A percentile compares a stretch with the other conserved stretches of the same genome.
Conservation (phyloP, 108 stramenopile genomes). For the Skeletonema menzelii region DNA sequence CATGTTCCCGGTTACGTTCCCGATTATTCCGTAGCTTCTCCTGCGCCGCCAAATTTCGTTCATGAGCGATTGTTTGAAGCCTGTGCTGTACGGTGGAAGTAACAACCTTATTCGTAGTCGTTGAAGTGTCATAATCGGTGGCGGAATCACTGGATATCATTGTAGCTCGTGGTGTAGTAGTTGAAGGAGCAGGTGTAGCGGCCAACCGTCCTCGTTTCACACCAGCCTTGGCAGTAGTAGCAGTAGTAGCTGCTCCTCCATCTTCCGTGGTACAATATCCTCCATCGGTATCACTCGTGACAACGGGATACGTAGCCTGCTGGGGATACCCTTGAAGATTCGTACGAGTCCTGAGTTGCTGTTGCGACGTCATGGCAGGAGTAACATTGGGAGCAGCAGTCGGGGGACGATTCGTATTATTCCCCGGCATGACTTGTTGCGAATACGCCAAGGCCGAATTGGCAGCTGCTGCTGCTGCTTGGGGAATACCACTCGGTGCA, state of each 20-base stretch:
- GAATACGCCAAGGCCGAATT: not conserved
- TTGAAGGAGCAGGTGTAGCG: not conserved
- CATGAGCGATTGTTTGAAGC: constrained; percentile 42
- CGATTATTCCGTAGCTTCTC: constrained; percentile 72
- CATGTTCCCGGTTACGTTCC: constrained; percentile 97
- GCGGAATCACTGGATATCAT: constrained; percentile 4
- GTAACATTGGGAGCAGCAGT: not conserved
- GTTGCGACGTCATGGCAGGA: not conserved
- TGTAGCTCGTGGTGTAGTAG: not conserved
- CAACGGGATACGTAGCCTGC: constrained; percentile 28
- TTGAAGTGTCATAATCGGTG: constrained; percentile 13
- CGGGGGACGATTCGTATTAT: not conserved
- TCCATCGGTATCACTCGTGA: constrained; percentile 85
- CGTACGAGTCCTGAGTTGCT: not conserved
- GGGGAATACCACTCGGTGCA: not conserved
- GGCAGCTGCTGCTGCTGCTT: not conserved
- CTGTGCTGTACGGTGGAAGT: not conserved
- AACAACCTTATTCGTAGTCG: constrained; percentile 8
- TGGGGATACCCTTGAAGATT: not conserved
- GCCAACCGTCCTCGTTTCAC: not conserved
- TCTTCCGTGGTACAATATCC: constrained; percentile 1
- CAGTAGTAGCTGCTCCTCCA: not conserved
- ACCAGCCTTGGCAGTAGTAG: not conserved
- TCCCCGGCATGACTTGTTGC: not conserved
- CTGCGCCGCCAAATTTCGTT: constrained; percentile 30